These are phyloP conservation scores for Casuarina glauca DNA, from an alignment of 306 rosid genomes.

Conservation along the genomic window DNA sequence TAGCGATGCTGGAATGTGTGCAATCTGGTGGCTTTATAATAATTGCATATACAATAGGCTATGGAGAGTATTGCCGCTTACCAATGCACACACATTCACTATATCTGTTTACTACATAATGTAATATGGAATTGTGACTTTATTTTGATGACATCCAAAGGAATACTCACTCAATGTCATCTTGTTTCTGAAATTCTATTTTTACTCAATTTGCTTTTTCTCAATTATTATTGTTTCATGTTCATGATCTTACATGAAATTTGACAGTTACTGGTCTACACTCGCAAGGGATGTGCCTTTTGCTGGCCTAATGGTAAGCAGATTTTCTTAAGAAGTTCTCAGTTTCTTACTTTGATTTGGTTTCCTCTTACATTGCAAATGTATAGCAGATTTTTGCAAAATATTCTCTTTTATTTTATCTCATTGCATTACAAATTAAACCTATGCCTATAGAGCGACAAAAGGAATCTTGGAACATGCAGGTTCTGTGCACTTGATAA, in stretches of 20 bases:
- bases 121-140: background rate
- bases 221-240: background rate
- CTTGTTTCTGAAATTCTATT: background rate
- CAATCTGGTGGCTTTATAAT: constrained; percentile 5
- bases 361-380: background rate
- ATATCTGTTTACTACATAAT: background rate
- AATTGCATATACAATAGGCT: background rate
- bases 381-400: background rate
- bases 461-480: constrained; percentile 5
- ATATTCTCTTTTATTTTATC: constrained; percentile 2
- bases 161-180: background rate
- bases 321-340: background rate
- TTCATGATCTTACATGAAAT: constrained; percentile 1
- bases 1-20: background rate
- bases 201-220: background rate
- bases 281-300: constrained; percentile 93
- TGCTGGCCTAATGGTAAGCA: constrained; percentile 83
- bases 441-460: background rate
- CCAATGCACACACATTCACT: background rate
- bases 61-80: background rate
- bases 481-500: constrained; percentile 2
- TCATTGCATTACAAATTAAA: background rate
- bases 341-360: background rate
- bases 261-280: constrained; percentile 72
- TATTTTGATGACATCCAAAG: background rate